Conservation (phyloP, 768 basidiomycete species). For the Psilocybe tampanensis region DNA sequence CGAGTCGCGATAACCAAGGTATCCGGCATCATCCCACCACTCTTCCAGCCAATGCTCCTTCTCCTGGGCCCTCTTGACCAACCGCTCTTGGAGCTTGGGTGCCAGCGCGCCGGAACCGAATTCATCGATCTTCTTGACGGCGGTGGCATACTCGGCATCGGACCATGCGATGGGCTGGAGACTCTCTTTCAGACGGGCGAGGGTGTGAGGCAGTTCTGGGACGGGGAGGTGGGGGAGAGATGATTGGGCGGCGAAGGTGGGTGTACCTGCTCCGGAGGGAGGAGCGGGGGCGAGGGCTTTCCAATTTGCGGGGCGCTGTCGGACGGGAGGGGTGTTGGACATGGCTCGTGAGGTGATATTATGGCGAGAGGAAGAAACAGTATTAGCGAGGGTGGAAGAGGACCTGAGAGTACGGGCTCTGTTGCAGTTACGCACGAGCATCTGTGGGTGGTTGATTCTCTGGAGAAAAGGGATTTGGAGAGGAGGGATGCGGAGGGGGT, state of each 20-base stretch:
- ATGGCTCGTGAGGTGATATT: conserved; percentile 18
- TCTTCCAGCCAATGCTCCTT: conserved; percentile 85
- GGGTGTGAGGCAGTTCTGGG: conserved; percentile 64
- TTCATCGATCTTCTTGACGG: conserved; percentile 65
- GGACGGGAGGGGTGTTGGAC: conserved; percentile 24
- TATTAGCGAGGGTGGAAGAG: background rate
- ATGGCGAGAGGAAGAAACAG: conserved; percentile 1
- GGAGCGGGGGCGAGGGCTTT: conserved; percentile 69
- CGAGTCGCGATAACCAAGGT: conserved; percentile 85
- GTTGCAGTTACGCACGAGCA: conserved; percentile 16
- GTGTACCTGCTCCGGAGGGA: conserved; percentile 44
- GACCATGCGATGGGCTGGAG: conserved; percentile 75
- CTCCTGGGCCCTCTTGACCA: conserved; percentile 56
- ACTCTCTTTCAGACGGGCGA: conserved; percentile 68
- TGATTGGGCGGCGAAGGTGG: conserved; percentile 68
- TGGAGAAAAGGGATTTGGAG: background rate
- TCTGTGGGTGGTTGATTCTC: conserved; percentile 9
- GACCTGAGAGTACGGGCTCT: background rate
- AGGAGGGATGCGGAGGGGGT: background rate
- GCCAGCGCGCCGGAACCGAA: conserved; percentile 51
- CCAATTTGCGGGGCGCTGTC: conserved; percentile 58
- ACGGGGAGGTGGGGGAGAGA: conserved; percentile 77
- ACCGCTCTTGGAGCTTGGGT: conserved; percentile 61
- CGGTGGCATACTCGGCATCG: conserved; percentile 55
- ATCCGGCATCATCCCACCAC: conserved; percentile 92